Percentiles rank a stretch among this genome's conserved stretches.
Conservation (phyloP, 2,329 filamentous ascomycete species). For the Graphilbum sp. region DNA sequence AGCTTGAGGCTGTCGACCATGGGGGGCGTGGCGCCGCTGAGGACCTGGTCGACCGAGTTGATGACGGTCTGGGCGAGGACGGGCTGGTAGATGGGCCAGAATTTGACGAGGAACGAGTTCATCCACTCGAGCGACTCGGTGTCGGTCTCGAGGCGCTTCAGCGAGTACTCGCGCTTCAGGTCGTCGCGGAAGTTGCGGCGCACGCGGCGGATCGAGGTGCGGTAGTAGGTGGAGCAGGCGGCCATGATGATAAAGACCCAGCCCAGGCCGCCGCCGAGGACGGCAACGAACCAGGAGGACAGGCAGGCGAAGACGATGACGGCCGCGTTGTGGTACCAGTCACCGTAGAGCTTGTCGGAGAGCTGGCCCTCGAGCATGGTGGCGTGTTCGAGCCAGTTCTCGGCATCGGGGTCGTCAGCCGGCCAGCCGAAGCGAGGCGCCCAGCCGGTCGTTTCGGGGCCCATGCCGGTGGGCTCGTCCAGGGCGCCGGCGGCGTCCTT, state of each 20-base stretch:
- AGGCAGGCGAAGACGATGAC: constrained; percentile 88
- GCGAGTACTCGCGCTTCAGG: constrained; percentile 65
- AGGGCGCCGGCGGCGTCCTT: constrained; percentile 33
- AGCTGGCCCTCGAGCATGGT: constrained; percentile 74
- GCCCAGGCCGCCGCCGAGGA: constrained; percentile 76
- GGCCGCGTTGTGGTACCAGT: constrained; percentile 98
- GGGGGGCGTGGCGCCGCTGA: constrained; percentile 78
- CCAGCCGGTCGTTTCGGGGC: constrained; percentile 56
- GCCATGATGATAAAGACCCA: constrained; percentile 95
- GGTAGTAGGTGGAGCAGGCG: constrained; percentile 83
- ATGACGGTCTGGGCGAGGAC: constrained; percentile 86
- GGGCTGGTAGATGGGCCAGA: constrained; percentile 97
- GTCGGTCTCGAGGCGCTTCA: constrained; percentile 77
- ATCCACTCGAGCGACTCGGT: constrained; percentile 95
- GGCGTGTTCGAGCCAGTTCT: constrained; percentile 69
- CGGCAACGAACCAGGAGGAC: constrained; percentile 74
- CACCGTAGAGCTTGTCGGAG: constrained; percentile 81
- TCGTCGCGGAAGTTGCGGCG: constrained; percentile 94
- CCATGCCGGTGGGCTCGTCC: constrained; percentile 39
- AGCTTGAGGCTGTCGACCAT: constrained; percentile 90
- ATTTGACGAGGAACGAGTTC: constrained; percentile 95
- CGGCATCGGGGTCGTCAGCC: constrained; percentile 36
- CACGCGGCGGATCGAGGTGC: constrained; percentile 84
- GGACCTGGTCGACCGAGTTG: constrained; percentile 85
- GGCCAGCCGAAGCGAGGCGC: constrained; percentile 68